Evolutionary conservation across 805 yeast genomes (phyloP).

Genomic region (Candida chauliodis): DNA sequence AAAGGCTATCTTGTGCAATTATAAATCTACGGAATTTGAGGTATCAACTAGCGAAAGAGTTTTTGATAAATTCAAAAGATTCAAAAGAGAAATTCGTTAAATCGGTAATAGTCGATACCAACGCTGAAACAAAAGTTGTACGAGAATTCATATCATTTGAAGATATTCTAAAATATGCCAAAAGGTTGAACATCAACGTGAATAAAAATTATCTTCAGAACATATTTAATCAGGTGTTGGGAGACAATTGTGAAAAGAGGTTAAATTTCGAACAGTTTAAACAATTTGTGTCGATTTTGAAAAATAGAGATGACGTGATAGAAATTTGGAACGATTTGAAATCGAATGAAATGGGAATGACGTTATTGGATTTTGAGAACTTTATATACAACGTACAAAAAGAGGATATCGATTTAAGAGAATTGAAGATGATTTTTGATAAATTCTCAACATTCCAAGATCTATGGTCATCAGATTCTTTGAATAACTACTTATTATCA

Average conservation of each 20-base stretch:
- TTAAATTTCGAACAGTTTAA: slow-evolving; percentile 74
- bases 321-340: slow-evolving; percentile 44
- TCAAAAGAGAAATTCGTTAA: slow-evolving; percentile 25
- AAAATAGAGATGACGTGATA: slow-evolving; percentile 60
- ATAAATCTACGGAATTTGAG: slow-evolving; percentile 61
- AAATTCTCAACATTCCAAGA: slow-evolving; percentile 19
- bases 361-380: slow-evolving; percentile 16
- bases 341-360: slow-evolving; percentile 14
- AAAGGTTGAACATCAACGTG: slow-evolving; percentile 69
- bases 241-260: slow-evolving; percentile 28
- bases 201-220: slow-evolving; percentile 46
- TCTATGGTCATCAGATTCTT: slow-evolving; percentile 21
- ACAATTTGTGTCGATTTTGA: slow-evolving; percentile 63
- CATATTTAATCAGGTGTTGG: slow-evolving; percentile 37
- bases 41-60: slow-evolving; percentile 58
- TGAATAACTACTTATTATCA: slow-evolving; percentile 36
- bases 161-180: slow-evolving; percentile 64
- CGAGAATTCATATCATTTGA: slow-evolving; percentile 49
- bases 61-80: slow-evolving; percentile 40
- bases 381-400: slow-evolving; percentile 50
- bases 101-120: slow-evolving; percentile 18
- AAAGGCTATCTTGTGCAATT: slow-evolving; percentile 53
- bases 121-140: slow-evolving; percentile 10
- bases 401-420: slow-evolving; percentile 33
- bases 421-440: slow-evolving; percentile 25